phyloP scores from a whole-genome alignment of 2,329 filamentous ascomycete genomes.

The Claviceps pusilla region DNA sequence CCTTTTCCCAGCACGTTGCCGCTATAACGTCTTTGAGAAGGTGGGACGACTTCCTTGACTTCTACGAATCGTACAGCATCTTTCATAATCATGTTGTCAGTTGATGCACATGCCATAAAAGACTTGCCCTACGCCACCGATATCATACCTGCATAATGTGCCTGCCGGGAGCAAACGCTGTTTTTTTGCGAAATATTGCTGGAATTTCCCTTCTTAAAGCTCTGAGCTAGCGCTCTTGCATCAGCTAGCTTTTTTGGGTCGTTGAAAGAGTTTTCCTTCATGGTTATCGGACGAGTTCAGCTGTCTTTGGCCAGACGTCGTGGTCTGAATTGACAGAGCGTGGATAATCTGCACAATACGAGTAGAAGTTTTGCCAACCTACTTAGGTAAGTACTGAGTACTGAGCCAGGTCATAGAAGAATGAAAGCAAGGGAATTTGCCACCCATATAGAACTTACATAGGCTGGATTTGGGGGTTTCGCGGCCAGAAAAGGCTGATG shows the following conservation, averaged over 20 bases:
- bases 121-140: no score
- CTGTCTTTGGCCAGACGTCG: background rate
- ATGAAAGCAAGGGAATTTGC: background rate
- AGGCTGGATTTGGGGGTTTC: background rate
- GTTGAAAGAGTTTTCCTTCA: slow-evolving; percentile 9
- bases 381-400: background rate
- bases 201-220: slow-evolving; percentile 11
- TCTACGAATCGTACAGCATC: background rate
- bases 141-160: background rate
- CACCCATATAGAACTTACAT: background rate
- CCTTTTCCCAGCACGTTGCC: background rate
- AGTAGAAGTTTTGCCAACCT: background rate
- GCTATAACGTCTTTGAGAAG: slow-evolving; percentile 1
- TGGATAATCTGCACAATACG: background rate
- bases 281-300: background rate
- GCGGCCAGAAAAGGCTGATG: background rate
- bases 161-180: background rate
- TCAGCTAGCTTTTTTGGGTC: slow-evolving; percentile 14
- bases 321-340: background rate
- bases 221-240: slow-evolving; percentile 13
- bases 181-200: background rate
- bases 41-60: background rate
- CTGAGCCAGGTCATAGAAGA: background rate
- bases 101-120: background rate
- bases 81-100: background rate